These are phyloP conservation scores for Notholithocarpus densiflorus DNA, from an alignment of 306 rosid genomes.

Conservation along the genomic window DNA sequence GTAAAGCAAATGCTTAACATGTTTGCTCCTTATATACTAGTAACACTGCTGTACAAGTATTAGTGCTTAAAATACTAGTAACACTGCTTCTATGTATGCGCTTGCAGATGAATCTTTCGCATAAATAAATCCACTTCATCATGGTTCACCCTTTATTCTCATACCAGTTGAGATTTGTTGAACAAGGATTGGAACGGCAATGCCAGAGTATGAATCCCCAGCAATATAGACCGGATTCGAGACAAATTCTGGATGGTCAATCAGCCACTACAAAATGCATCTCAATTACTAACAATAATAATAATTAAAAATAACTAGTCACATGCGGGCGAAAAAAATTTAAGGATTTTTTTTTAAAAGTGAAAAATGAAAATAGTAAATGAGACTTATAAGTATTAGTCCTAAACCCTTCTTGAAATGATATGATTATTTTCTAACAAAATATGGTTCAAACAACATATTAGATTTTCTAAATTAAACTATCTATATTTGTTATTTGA, in stretches of 20 bases:
- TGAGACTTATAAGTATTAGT: no score
- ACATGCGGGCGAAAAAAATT: no score
- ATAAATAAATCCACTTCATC: not conserved
- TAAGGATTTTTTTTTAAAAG: no score
- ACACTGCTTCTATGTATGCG: not conserved
- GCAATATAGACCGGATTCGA: slow-evolving; percentile 50
- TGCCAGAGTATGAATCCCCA: slow-evolving; percentile 78
- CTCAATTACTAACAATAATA: not conserved
- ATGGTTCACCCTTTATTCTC: not conserved
- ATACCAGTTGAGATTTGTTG: slow-evolving; percentile 58
- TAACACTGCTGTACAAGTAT: not conserved
- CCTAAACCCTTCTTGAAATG: no score
- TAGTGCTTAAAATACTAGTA: not conserved
- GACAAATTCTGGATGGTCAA: slow-evolving; percentile 52
- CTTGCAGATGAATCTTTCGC: not conserved
- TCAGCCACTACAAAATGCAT: slow-evolving; percentile 58
- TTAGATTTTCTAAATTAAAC: no score
- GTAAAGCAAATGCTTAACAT: not conserved
- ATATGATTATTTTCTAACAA: no score
- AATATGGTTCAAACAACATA: no score
- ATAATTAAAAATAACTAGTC: not conserved
- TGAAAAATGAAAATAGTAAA: no score
- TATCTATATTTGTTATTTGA: no score
- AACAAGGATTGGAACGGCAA: slow-evolving; percentile 47
- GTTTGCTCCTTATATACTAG: not conserved